phyloP scores from a whole-genome alignment of 148 eudicot genomes.

The Amaranthus cruentus region DNA sequence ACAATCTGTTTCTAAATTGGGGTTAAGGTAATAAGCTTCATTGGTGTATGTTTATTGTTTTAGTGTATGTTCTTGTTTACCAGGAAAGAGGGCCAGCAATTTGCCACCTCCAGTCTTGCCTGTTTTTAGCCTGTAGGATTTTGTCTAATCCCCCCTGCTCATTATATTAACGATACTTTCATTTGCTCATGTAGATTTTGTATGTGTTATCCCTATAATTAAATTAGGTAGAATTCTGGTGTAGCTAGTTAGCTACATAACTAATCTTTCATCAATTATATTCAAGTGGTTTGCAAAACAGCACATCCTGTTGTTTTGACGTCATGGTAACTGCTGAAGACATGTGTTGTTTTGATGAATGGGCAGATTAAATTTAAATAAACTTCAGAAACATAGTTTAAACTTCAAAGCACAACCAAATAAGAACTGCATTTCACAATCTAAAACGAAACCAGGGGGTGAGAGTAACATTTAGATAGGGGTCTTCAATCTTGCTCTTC shows the following conservation, averaged over 20 bases:
- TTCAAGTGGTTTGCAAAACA: not conserved
- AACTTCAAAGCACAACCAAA: no score
- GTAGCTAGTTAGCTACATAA: not conserved
- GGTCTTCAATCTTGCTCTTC: no score
- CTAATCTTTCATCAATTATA: not conserved
- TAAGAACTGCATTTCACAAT: no score
- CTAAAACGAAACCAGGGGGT: no score
- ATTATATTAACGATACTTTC: not conserved
- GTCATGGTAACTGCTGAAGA: not conserved
- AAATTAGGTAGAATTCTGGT: not conserved
- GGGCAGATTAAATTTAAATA: no score
- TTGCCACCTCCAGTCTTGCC: not conserved
- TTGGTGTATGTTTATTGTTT: not conserved
- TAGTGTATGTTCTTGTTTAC: not conserved
- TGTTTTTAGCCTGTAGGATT: not conserved
- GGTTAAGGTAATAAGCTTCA: slow-evolving; percentile 53
- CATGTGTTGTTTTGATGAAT: no score
- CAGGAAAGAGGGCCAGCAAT: not conserved
- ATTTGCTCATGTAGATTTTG: slow-evolving; percentile 2
- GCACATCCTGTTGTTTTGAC: not conserved
- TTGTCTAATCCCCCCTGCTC: not conserved
- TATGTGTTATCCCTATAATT: not conserved
- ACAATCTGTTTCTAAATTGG: slow-evolving; percentile 57
- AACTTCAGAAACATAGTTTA: no score
- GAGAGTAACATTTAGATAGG: no score